Percentiles rank a stretch among this genome's conserved stretches.
Conservation (phyloP, 768 basidiomycete genomes). For the Collybiopsis luxurians region DNA sequence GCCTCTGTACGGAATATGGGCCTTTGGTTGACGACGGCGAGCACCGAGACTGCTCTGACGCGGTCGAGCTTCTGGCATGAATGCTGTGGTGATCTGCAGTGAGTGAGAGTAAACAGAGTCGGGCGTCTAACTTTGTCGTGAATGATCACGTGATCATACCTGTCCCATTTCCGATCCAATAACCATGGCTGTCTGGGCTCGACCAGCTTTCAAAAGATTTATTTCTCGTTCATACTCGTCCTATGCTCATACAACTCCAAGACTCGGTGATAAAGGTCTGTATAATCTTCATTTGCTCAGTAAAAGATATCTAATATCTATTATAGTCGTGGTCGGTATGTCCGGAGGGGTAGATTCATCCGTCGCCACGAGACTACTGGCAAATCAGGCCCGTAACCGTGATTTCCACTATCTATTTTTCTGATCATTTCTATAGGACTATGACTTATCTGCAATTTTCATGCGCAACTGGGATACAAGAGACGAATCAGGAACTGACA, state of each 20-base stretch:
- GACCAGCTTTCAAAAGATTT: neutral
- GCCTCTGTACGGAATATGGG: constrained; percentile 75
- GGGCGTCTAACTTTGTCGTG: neutral
- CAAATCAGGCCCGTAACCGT: constrained; percentile 49
- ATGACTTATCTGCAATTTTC: constrained; percentile 82
- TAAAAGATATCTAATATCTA: neutral
- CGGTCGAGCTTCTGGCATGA: constrained; percentile 24
- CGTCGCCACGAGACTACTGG: constrained; percentile 75
- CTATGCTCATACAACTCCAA: neutral
- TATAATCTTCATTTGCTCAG: neutral
- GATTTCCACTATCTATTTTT: neutral
- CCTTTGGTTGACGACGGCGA: constrained; percentile 58
- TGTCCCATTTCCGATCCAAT: neutral
- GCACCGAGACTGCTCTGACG: constrained; percentile 46
- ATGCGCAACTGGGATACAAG: constrained; percentile 97
- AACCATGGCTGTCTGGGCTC: neutral
- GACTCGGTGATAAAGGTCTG: constrained; percentile 5
- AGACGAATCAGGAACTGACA: constrained; percentile 74
- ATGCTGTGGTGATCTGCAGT: neutral
- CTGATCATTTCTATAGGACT: constrained; percentile 46
- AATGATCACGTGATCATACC: neutral
- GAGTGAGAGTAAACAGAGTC: neutral
- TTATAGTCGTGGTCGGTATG: constrained; percentile 84
- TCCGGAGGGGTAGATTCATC: constrained; percentile 96
- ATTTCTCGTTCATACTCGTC: neutral